These are phyloP conservation scores for Cryptococcus sp. DNA, from an alignment of 1,284 basidiomycete species.

Conservation along the genomic window DNA sequence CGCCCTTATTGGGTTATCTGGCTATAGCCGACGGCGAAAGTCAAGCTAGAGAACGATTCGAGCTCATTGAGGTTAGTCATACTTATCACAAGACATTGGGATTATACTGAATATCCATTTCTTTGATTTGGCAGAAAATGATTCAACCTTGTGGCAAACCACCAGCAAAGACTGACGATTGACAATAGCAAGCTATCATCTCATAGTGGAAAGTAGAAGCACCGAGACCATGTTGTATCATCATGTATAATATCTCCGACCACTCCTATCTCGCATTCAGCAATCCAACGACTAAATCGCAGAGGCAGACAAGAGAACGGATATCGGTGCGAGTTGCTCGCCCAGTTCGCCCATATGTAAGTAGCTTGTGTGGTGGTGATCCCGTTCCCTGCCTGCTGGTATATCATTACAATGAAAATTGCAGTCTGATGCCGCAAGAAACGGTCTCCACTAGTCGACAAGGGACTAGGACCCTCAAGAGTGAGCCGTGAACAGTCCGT, in stretches of 20 bases:
- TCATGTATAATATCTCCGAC: too few relatives aligned
- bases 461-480: too few relatives aligned
- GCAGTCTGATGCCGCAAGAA: too few relatives aligned
- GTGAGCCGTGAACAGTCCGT: too few relatives aligned
- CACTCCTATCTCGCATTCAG: not conserved
- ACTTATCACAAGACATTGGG: not conserved
- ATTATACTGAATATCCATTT: not conserved
- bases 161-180: conserved; percentile 85
- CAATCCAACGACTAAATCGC: not conserved
- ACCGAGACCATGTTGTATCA: not conserved
- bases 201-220: not conserved
- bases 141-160: conserved; percentile 97
- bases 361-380: too few relatives aligned
- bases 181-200: conserved; percentile 7
- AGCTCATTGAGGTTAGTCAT: conserved; percentile 83
- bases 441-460: too few relatives aligned
- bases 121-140: conserved; percentile 71
- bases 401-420: too few relatives aligned
- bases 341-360: too few relatives aligned
- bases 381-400: too few relatives aligned
- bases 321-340: too few relatives aligned
- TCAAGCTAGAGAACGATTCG: conserved; percentile 85
- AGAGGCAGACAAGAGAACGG: too few relatives aligned
- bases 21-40: conserved; percentile 92
- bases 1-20: conserved; percentile 79